phyloP scores from a whole-genome alignment of 1,284 basidiomycete species.

The Sanghuangporus sanghuang region DNA sequence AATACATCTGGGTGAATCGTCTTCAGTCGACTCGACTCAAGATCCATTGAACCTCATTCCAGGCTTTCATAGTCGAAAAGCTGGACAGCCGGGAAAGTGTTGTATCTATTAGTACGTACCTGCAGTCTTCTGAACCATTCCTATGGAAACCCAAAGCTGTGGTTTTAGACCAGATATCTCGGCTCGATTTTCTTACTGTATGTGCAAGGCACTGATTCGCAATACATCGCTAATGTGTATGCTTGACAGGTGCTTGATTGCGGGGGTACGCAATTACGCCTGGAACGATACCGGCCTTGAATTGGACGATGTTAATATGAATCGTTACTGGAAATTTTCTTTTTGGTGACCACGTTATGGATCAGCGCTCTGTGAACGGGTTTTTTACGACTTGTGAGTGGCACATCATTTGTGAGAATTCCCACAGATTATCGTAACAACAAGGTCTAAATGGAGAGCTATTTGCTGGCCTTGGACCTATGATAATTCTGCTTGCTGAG shows the following conservation, averaged over 20 bases:
- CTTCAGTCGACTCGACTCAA: background rate
- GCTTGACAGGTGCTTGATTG: background rate
- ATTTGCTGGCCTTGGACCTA: background rate
- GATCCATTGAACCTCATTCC: background rate
- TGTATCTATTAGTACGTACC: conserved; percentile 3
- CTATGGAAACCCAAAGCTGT: background rate
- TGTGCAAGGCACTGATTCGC: background rate
- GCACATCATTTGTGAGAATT: background rate
- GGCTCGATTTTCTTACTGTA: background rate
- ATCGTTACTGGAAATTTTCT: background rate
- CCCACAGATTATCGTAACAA: background rate
- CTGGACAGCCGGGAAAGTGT: conserved; percentile 2
- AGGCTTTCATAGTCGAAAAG: background rate
- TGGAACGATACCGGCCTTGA: background rate
- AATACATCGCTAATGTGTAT: background rate
- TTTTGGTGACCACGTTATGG: background rate
- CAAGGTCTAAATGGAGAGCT: background rate
- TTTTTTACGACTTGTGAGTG: background rate
- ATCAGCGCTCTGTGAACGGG: background rate
- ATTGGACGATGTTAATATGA: too few species aligned
- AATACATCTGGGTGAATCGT: conserved; percentile 4
- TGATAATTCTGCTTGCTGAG: background rate
- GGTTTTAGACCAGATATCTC: conserved; percentile 4
- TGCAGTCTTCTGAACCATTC: background rate
- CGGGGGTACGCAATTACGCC: background rate